A percentile compares a stretch with the other conserved stretches of the same genome.
phyloP scores from a whole-genome alignment of 1,139 yeast species.

The Geotrichum klebahnii region DNA sequence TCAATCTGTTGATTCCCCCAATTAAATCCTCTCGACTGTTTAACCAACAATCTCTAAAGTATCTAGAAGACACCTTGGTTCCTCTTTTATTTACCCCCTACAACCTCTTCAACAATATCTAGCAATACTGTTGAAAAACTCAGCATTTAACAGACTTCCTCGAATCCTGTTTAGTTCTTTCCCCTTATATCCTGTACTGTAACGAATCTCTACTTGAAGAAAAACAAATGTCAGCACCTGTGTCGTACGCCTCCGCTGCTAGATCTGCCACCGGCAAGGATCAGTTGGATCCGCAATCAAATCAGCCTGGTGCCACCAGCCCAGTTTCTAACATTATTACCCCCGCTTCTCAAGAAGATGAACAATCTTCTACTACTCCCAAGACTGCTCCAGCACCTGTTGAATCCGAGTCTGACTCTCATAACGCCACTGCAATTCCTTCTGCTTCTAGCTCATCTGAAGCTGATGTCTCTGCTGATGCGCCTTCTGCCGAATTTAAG shows the following conservation, averaged over 20 bases:
- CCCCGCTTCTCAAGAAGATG: background rate
- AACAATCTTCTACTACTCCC: constrained; percentile 25
- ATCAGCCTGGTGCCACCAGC: constrained; percentile 15
- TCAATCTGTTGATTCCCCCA: background rate
- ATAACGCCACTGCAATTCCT: background rate
- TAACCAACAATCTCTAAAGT: constrained; percentile 7
- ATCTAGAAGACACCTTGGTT: background rate
- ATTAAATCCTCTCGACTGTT: background rate
- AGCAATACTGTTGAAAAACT: background rate
- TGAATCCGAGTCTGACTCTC: background rate
- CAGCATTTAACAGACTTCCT: constrained; percentile 1
- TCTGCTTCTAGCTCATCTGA: background rate
- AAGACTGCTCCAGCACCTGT: constrained; percentile 24
- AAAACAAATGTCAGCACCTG: constrained; percentile 30
- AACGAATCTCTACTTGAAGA: constrained; percentile 10
- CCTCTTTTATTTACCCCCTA: constrained; percentile 5
- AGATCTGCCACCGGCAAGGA: constrained; percentile 23
- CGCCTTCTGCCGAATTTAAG: constrained; percentile 31
- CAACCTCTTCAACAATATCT: constrained; percentile 10
- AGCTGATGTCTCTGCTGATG: constrained; percentile 29
- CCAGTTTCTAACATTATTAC: background rate
- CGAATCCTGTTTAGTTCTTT: background rate
- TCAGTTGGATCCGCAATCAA: constrained; percentile 15
- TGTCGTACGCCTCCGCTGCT: constrained; percentile 37
- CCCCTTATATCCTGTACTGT: constrained; percentile 10